Evolutionary conservation across 495 filamentous ascomycete species (phyloP), one percentile per base, ranked within the genome.

Genomic region (Penicillium argentinense): DNA sequence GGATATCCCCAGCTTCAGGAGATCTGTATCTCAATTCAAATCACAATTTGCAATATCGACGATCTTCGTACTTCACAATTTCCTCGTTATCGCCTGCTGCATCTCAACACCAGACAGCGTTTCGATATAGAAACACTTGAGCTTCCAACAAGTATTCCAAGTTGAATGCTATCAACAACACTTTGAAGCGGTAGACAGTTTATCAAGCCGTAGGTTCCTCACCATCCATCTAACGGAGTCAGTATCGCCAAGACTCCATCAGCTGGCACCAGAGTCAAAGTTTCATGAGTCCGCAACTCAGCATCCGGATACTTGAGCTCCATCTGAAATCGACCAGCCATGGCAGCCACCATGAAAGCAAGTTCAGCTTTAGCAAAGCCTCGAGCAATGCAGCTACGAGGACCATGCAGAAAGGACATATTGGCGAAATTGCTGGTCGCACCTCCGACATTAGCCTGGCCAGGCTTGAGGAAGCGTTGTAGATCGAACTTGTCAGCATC

Each of bases 281-380:
- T 75, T 1, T 76, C 64, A 45, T 77, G 78, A 17, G 87, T 69
- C 8, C 72, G 51, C n/a, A 90, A 42, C 47, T 84, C 77, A 19
- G 63, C 69, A 64, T 83, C 70, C 38, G 77, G 71, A 51, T 87
- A 75, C 33, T 76, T 63, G 27, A 88, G 52, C 64, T 80, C 76
- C 54, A 89, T 80, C 53, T 84, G 73, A 16, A 78, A 95, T 29
- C 78, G 73, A 11, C 89, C 89, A 16, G 91, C 81, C 68, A 83
- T 76, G 3, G 79, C 76, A 40, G 89, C 91, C 36, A 98, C 48
- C 53, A 96, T 66, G 57, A 82, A 89, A 6, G 86, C 87, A 62
- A 95, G 87, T 73, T 97, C 93, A 0, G 82, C 74, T 64, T 82
- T 86, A 0, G 91, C 87, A 68, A 98, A 98, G 1, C 75, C 74